Base-by-base conservation (phyloP, 2,329 filamentous ascomycete genomes). In the Trichoderma harzianum region DNA sequence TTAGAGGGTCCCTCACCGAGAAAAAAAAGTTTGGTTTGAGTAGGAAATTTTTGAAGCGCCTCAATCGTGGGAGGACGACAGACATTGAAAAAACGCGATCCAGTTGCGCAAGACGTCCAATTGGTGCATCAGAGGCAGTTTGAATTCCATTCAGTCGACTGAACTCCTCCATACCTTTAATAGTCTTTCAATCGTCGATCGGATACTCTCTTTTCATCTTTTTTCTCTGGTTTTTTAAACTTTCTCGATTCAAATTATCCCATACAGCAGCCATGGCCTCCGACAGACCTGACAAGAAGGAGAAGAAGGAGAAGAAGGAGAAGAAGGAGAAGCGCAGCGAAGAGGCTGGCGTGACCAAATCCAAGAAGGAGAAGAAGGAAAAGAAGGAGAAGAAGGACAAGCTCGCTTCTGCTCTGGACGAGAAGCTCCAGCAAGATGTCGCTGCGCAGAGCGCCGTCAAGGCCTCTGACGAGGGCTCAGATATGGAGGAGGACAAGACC, bases 381-480 rank as follows among this genome's bases (percentile, higher is more conserved):
- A 93, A 93, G 87, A 92, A 92, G 85, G 90, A 93, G 76, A 92
- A 92, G 88, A 88, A 90, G 73, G 87, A 67, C 21, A 67, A 67
- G 64, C 85, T 62, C 30, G 68, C 68, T 51, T 86, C 85, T 53
- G 87, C 88, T 71, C 84, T 94, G 74, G 89, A 94, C 77, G 88
- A 90, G 77, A 89, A 91, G 79, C 82, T 91, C 72, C 86, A 88
- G 77, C 84, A 88, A 74, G 86, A 87, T 61, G 86, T 86, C 53
- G 82, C 85, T 73, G 76, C 61, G 66, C 73, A 75, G 71, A 79
- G 83, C n/a, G 83, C 80, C n/a, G 81, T 79, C 60, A 79, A 82
- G 64, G 78, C 80, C 60, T 80, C 82, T 36, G 82, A 83, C 74
- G 83, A 83, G 61, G 81, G 85, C 75, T 84, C 83, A 21, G 81